Base-by-base conservation (phyloP, 176 grass and related monocot genomes). In the Dactylis glomerata region DNA sequence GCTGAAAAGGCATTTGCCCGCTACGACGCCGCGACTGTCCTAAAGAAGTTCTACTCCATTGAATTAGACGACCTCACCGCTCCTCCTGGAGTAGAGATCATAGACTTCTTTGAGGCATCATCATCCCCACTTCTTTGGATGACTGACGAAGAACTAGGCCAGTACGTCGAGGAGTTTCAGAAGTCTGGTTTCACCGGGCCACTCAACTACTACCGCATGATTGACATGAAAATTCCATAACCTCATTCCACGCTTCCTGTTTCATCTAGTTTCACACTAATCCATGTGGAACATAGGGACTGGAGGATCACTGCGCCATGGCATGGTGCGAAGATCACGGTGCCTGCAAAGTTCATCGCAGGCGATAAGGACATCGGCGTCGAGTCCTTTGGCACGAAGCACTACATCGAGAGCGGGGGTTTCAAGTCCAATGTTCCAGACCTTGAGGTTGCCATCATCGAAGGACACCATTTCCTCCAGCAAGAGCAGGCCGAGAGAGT, bases 171-270 rank as follows among this genome's bases (percentile, higher is more conserved):
- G 5, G 92, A 95, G 46, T 95, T 95, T 66, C 37, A 90, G 50
- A 95, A 95, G 38, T 64, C 86, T 56, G 93, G 90, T 31, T 92
- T 95, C 84, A 95, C 87, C 10, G 90, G 87, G n/a, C 83, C 93
- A 11, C 78, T 91, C 34, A 95, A 92, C 88, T 87, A 92, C 84
- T 95, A 92, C 80, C 86, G 90, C 68, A 74, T 81, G 80, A 22
- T 92, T 5, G 90, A 86, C 63, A 86, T 6, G 90, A 90, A 88
- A 86, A 33, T 28, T 42, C 70, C 27, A 13, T 15, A 22, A 1
- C 22, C 10, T 30, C 5, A 40, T 8, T 63, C 6, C 5, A 17
- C 8, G 4, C 2, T 42, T 44, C 82, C 15, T 46, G 14, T 76
- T 67, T 16, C 5, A 16, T 71, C 44, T 54, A 73, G 30, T 20